Evolutionary conservation across 768 basidiomycete species (phyloP).

Genomic region (Sistotremastrum suecicum): DNA sequence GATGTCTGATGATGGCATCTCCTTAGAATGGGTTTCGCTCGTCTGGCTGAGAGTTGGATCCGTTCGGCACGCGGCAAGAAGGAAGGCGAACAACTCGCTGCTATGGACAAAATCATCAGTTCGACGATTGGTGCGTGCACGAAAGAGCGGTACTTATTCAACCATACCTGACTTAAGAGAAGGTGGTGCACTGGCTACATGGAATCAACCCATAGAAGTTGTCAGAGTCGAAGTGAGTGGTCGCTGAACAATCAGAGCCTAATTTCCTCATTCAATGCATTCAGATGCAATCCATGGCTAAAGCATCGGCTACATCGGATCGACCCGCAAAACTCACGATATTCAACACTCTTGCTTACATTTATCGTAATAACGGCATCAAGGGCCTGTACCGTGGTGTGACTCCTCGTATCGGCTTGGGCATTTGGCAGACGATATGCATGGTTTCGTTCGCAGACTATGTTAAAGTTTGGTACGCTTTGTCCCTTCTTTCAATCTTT

Average conservation of each 20-base stretch:
- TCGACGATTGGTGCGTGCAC: slow-evolving; percentile 50
- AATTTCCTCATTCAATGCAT: not conserved
- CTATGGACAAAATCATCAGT: slow-evolving; percentile 76
- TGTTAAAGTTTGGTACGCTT: slow-evolving; percentile 65
- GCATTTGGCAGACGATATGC: slow-evolving; percentile 95
- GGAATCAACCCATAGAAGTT: slow-evolving; percentile 99
- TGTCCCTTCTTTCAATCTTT: not conserved
- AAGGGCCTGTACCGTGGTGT: slow-evolving; percentile 97
- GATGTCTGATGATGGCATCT: slow-evolving; percentile 4
- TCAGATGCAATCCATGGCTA: slow-evolving; percentile 99
- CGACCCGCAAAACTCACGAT: slow-evolving; percentile 89
- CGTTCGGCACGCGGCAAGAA: slow-evolving; percentile 64
- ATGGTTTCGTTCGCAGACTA: slow-evolving; percentile 99
- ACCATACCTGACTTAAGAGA: not conserved
- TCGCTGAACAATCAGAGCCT: no score
- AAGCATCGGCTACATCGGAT: slow-evolving; percentile 50
- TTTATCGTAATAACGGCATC: slow-evolving; percentile 93
- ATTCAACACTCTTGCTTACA: slow-evolving; percentile 79
- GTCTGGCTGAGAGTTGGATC: slow-evolving; percentile 74
- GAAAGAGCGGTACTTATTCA: not conserved
- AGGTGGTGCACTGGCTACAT: slow-evolving; percentile 87
- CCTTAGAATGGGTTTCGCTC: slow-evolving; percentile 87
- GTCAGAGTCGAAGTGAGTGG: slow-evolving; percentile 80
- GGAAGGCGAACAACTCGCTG: slow-evolving; percentile 58
- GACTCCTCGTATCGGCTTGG: slow-evolving; percentile 89